These are phyloP conservation scores for Alloteropsis angusta DNA, from an alignment of 202 grass and related monocot species.

Conservation along the genomic window DNA sequence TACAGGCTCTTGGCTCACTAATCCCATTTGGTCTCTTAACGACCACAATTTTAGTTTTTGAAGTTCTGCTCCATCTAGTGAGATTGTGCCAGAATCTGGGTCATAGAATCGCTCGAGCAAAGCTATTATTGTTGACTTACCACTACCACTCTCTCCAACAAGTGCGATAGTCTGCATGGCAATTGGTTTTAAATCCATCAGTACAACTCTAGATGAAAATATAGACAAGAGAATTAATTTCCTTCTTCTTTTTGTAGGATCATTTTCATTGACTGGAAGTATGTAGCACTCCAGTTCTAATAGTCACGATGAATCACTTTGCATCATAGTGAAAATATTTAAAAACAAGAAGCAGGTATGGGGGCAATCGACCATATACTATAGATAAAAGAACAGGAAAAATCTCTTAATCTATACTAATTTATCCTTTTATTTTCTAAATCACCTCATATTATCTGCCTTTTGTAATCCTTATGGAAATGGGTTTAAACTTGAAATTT, in stretches of 20 bases:
- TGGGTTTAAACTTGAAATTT: not conserved
- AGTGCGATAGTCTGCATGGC: conserved; percentile 53
- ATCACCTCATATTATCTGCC: not conserved
- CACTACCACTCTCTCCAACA: conserved; percentile 82
- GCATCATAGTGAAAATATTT: not conserved
- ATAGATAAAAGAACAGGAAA: not conserved
- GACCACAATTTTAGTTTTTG: conserved; percentile 50
- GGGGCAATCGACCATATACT: not conserved
- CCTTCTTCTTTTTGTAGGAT: not conserved
- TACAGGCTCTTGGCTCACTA: conserved; percentile 82
- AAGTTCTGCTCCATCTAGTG: conserved; percentile 48
- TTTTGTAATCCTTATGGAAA: not conserved
- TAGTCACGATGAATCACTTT: not conserved
- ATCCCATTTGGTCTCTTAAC: conserved; percentile 76
- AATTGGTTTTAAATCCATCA: not conserved
- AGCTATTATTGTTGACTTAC: conserved; percentile 81
- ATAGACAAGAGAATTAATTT: not conserved
- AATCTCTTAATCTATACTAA: not conserved
- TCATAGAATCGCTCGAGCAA: conserved; percentile 78
- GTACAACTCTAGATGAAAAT: not conserved
- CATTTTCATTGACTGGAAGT: not conserved
- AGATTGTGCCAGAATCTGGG: conserved; percentile 48
- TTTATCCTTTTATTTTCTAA: not conserved
- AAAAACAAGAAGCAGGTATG: not conserved
- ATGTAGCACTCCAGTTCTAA: not conserved